Conservation (phyloP, 2,329 filamentous ascomycete species). For the Apiospora sp. region DNA sequence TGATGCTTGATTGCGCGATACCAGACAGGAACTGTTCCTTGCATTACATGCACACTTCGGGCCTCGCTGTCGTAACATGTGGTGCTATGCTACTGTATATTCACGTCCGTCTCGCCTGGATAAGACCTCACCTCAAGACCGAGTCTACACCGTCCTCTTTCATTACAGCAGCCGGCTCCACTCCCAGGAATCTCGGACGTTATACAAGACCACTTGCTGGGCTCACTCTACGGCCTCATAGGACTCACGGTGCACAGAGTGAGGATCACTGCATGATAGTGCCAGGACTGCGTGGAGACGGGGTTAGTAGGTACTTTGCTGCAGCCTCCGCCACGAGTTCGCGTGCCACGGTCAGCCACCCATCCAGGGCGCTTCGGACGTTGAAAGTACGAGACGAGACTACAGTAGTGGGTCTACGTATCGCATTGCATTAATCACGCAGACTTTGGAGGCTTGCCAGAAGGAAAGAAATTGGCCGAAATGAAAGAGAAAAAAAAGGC, state of each 20-base stretch:
- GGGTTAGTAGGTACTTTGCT: not conserved
- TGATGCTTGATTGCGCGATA: conserved; percentile 8
- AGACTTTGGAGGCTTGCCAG: not conserved
- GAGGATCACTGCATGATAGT: not conserved
- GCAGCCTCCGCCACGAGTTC: conserved; percentile 14
- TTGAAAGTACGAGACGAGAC: not conserved
- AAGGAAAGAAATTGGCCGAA: not conserved
- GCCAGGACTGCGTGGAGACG: not conserved
- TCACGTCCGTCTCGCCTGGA: not conserved
- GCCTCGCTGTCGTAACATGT: not conserved
- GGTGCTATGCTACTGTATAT: not conserved
- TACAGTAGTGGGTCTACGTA: not conserved
- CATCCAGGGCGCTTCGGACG: not conserved
- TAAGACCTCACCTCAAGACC: not conserved
- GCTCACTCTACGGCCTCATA: not conserved
- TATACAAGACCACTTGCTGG: conserved; percentile 10
- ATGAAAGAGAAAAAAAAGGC: not conserved
- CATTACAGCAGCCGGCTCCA: not conserved
- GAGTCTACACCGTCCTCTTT: not conserved
- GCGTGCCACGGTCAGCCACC: conserved; percentile 15
- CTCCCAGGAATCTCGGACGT: not conserved
- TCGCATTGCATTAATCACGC: not conserved
- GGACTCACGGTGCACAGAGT: not conserved
- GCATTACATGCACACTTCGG: conserved; percentile 15
- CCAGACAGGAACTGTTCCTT: not conserved